Base-by-base conservation (phyloP, 108 stramenopile species). In the Nannochloropsis salina region DNA sequence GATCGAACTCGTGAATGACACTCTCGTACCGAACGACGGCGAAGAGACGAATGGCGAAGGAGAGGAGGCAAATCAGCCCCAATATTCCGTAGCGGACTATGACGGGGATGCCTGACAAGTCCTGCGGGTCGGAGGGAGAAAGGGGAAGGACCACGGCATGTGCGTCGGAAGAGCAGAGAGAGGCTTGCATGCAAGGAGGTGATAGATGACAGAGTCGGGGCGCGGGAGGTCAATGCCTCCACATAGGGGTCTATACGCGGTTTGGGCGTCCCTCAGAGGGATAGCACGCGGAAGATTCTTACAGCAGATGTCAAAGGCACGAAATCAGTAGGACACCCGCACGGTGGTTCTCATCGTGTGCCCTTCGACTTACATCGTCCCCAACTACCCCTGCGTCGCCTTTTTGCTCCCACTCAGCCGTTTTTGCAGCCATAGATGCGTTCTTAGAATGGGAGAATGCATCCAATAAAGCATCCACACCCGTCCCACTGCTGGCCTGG, bases 1-100 rank as follows among this genome's bases (percentile, higher is more conserved):
- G 92, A 61, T 93, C 92, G 87, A 98, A 98, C 88, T 99, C 99
- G 87, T 99, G 99, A 92, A 99, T 99, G 74, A 99, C 98, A 12
- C 91, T 92, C 84, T 97, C 99, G 88, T 92, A 99, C 20, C 89
- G 82, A 42, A 91, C 91, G 80, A 91, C 91, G 15, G 91, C 91
- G 80, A 91, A 91, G 45, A 91, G 88, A 22, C 91, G 88, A 80
- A 91, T 91, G 79, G 89, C 89, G 84, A 91, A 91, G 18, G 91
- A 90, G 22, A 91, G 86, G 86, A 83, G 45, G 83, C 90, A 90
- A 42, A 91, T 91, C 86, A 91, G 51, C 80, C 86, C 90, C 22
- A 91, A 85, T 12, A 91, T 91, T 6, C 85, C 90, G 86, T 86
- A 91, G 47, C 90, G 89, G 43, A 91, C 43, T 9, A 91, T 85